Evolutionary conservation across 2,329 filamentous ascomycete genomes (phyloP), one percentile per base, ranked within the genome.

Genomic region (Hypomyces perniciosus): DNA sequence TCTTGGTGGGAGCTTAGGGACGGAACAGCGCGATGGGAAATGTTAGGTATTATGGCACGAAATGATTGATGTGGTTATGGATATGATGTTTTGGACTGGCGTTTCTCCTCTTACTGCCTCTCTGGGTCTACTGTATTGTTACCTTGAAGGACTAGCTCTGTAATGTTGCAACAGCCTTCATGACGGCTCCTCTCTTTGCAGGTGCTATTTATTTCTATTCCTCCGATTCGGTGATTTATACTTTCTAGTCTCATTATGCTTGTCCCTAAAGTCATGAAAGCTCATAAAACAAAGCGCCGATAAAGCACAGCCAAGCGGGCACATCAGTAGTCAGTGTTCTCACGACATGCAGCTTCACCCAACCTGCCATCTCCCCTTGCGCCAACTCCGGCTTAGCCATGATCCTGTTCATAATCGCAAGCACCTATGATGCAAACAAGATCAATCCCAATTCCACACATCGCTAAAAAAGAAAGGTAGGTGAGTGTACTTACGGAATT

Each of bases 1-100:
- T 61, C 6, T 35, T 54, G 29, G 57, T 59, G 9, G 51, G 45
- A 27, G 58, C 59, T 26, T 61, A 44, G 40, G 43, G 45, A 31
- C 38, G 29, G 35, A 38, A 38, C 33, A 46, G 34, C 40, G 42
- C 30, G 33, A 48, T 30, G 30, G 43, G 50, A 33, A 44, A 40
- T 44, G 39, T 27, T 29, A 12, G 20, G 20, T 20, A 20, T 20
- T 20, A 20, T 40, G 48, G 43, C 41, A 51, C 40, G 48, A 51
- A 38, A 51, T 26, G 48, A 51, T 51, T 42, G 48, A 51, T 42
- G 13, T 35, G 33, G 33, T 35, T 35, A 8, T 42, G 39, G 26
- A 42, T 26, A 26, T 42, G 39, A 28, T 12, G 10, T 42, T 42
- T 42, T 42, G 39, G 31, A 46, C 49, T 38, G 44, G 44, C 49